Conservation (phyloP, 129 eudicot genomes). For the Pseudognaphalium luteoalbum region DNA sequence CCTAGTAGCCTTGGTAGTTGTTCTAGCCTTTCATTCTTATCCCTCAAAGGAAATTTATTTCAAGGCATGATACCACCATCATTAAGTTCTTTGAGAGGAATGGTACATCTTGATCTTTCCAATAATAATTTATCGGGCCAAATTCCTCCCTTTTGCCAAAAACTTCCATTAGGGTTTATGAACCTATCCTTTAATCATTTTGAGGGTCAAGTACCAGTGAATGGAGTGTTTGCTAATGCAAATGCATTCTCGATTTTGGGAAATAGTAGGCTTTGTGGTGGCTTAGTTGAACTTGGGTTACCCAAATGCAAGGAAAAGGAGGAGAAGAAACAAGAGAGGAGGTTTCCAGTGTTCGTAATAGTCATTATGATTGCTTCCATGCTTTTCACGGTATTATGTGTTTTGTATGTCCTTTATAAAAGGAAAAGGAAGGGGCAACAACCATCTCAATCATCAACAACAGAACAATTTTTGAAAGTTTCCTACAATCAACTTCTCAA, state of each 20-base stretch:
- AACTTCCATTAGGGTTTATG: too few relatives aligned
- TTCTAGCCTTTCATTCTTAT: too few relatives aligned
- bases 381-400: background rate
- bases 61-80: too few relatives aligned
- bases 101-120: too few relatives aligned
- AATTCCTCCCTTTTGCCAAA: too few relatives aligned
- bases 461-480: conserved; percentile 11
- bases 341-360: background rate
- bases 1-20: too few relatives aligned
- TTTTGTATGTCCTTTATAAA: background rate
- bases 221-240: conserved; percentile 20
- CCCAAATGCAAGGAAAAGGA: conserved; percentile 17
- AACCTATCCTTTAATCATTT: too few relatives aligned
- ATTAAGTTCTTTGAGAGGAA: too few relatives aligned
- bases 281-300: conserved; percentile 23
- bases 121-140: too few relatives aligned
- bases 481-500: conserved; percentile 17
- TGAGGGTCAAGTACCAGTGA: too few relatives aligned
- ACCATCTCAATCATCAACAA: background rate
- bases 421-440: background rate
- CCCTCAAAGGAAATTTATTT: too few relatives aligned
- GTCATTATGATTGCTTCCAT: background rate
- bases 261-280: background rate
- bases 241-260: conserved; percentile 27
- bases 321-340: background rate